A percentile compares a stretch with the other conserved stretches of the same genome.
These are phyloP conservation scores for Nitzschia palea DNA, from an alignment of 108 stramenopile genomes.

Conservation along the genomic window DNA sequence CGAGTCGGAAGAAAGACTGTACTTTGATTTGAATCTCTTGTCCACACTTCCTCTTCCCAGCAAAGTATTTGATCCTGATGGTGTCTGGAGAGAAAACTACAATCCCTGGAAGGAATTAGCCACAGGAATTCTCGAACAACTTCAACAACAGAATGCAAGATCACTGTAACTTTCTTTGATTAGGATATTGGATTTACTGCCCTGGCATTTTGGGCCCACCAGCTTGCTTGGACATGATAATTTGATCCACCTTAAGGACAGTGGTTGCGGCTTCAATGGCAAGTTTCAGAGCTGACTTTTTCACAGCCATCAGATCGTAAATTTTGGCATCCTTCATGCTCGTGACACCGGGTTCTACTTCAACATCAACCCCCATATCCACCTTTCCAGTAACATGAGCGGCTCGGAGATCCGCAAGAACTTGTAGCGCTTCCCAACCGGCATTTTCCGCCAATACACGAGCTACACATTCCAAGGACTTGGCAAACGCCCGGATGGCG, in stretches of 20 bases:
- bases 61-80: background rate
- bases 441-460: constrained; percentile 96
- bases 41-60: constrained; percentile 46
- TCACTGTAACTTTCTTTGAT: no score
- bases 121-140: background rate
- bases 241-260: constrained; percentile 96
- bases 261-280: constrained; percentile 96
- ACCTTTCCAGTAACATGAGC: constrained; percentile 85
- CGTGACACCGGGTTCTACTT: constrained; percentile 45
- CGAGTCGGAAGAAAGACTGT: constrained; percentile 10
- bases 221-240: constrained; percentile 98
- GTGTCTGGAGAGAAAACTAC: constrained; percentile 17
- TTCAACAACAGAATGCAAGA: background rate
- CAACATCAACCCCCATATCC: constrained; percentile 87
- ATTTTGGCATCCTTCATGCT: constrained; percentile 60
- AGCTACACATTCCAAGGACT: constrained; percentile 95
- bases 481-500: constrained; percentile 96
- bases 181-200: background rate
- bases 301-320: constrained; percentile 82
- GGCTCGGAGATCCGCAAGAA: constrained; percentile 84
- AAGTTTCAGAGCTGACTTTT: constrained; percentile 89
- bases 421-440: constrained; percentile 86
- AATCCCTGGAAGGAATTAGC: constrained; percentile 31
- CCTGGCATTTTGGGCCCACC: constrained; percentile 35
- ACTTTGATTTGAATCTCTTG: constrained; percentile 52